Evolutionary conservation across 352 stramenopile genomes (phyloP).

Genomic region (Globisporangium takayamanum): DNA sequence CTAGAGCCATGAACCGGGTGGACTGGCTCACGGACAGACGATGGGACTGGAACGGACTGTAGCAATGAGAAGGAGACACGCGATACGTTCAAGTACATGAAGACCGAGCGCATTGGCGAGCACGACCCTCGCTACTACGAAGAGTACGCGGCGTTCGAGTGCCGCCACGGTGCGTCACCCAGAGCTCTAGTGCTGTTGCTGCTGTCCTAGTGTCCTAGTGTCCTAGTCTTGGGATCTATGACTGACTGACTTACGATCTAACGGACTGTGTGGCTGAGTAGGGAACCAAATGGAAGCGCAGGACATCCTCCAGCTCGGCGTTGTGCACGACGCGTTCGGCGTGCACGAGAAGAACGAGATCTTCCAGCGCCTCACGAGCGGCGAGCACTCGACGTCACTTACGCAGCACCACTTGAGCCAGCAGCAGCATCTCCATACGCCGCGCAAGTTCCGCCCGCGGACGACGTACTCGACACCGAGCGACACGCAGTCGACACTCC

Average conservation of each 20-base stretch:
- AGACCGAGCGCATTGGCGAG: slow-evolving; percentile 42
- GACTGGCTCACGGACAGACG: not conserved
- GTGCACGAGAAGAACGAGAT: slow-evolving; percentile 32
- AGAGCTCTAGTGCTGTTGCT: not conserved
- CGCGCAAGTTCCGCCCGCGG: slow-evolving; percentile 12
- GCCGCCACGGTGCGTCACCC: slow-evolving; percentile 24
- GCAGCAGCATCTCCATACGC: slow-evolving; percentile 25
- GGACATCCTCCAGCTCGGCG: slow-evolving; percentile 45
- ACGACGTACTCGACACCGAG: slow-evolving; percentile 9
- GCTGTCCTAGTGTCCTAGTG: no score
- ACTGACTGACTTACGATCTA: no score
- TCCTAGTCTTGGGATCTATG: no score
- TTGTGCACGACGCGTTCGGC: slow-evolving; percentile 35
- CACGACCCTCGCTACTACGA: slow-evolving; percentile 46
- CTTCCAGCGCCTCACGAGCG: slow-evolving; percentile 27
- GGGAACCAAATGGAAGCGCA: slow-evolving; percentile 45
- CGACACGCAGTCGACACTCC: slow-evolving; percentile 10
- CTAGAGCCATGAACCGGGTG: not conserved
- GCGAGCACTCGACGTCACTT: slow-evolving; percentile 13
- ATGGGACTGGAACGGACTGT: not conserved
- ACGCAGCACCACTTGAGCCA: slow-evolving; percentile 12
- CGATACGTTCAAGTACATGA: slow-evolving; percentile 55
- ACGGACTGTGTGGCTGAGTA: not conserved
- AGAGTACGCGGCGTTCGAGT: slow-evolving; percentile 63
- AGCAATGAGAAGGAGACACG: slow-evolving; percentile 41